These are phyloP conservation scores for Schwanniomyces vanrijiae DNA, from an alignment of 805 yeast species.

Conservation along the genomic window DNA sequence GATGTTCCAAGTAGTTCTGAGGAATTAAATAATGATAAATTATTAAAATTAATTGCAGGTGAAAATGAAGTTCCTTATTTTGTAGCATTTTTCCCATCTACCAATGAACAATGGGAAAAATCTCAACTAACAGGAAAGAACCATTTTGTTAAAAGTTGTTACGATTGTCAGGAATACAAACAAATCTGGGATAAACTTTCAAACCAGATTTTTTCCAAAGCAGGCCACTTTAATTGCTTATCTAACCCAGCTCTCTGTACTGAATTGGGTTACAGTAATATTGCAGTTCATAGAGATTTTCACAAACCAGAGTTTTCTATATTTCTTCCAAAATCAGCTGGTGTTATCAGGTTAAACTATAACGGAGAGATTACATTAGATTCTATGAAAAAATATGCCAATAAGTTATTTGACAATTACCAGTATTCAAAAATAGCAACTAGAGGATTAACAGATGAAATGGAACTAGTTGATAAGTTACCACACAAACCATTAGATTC, in stretches of 20 bases:
- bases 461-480: slow-evolving; percentile 27
- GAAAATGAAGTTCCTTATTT: slow-evolving; percentile 49
- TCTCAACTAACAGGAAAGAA: slow-evolving; percentile 29
- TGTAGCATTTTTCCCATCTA: slow-evolving; percentile 67
- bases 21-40: slow-evolving; percentile 36
- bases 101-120: slow-evolving; percentile 38
- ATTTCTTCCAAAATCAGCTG: slow-evolving; percentile 51
- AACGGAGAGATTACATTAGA: slow-evolving; percentile 32
- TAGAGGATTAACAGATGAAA: slow-evolving; percentile 27
- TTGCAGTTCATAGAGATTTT: slow-evolving; percentile 17
- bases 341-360: slow-evolving; percentile 51
- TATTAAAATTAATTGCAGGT: slow-evolving; percentile 54
- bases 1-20: slow-evolving; percentile 43
- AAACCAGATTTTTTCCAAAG: slow-evolving; percentile 43
- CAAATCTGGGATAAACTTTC: slow-evolving; percentile 60
- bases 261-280: slow-evolving; percentile 44
- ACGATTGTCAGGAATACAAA: slow-evolving; percentile 51
- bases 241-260: slow-evolving; percentile 51
- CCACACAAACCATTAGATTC: slow-evolving; percentile 30
- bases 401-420: slow-evolving; percentile 47
- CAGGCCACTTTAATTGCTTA: slow-evolving; percentile 64
- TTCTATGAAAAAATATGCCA: slow-evolving; percentile 43
- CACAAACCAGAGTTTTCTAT: slow-evolving; percentile 44
- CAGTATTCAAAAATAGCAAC: slow-evolving; percentile 34
- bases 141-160: slow-evolving; percentile 41